Percentiles rank a stretch among this genome's conserved stretches.
These are phyloP conservation scores for Tetrapyrgos nigripes DNA, from an alignment of 1,284 basidiomycete genomes.

Conservation along the genomic window DNA sequence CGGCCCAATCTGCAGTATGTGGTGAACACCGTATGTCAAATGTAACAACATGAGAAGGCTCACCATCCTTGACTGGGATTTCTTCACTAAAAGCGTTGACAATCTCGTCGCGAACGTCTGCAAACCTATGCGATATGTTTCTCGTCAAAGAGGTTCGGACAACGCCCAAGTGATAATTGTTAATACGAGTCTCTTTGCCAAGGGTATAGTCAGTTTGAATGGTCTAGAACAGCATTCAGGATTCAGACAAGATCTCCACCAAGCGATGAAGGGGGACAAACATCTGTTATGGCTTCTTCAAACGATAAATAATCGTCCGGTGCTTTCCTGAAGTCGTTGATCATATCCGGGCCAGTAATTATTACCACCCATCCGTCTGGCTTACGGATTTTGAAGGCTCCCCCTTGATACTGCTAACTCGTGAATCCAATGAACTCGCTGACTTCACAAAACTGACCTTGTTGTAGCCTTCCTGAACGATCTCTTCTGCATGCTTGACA, in stretches of 20 bases:
- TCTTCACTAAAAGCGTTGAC: constrained; percentile 17
- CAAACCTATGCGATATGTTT: constrained; percentile 26
- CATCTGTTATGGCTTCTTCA: constrained; percentile 30
- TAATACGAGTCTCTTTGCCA: neutral
- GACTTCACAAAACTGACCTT: neutral
- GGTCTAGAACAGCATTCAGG: neutral
- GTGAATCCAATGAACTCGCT: neutral
- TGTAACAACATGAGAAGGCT: neutral
- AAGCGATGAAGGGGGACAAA: constrained; percentile 11
- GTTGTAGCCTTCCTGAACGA: neutral
- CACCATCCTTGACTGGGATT: constrained; percentile 12
- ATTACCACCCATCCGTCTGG: neutral
- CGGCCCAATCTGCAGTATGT: constrained; percentile 40
- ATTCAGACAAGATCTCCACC: neutral
- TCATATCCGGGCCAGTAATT: constrained; percentile 30
- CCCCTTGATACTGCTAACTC: neutral
- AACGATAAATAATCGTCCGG: constrained; percentile 41
- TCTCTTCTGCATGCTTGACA: neutral
- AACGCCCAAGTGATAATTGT: constrained; percentile 25
- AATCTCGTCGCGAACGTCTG: constrained; percentile 34
- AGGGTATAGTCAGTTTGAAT: constrained; percentile 14
- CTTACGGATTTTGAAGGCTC: neutral
- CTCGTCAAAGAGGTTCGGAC: constrained; percentile 29
- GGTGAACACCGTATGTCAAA: neutral
- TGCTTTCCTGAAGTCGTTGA: constrained; percentile 41